These are phyloP conservation scores for Moelleriella libera DNA, from an alignment of 2,329 filamentous ascomycete species.

Conservation along the genomic window DNA sequence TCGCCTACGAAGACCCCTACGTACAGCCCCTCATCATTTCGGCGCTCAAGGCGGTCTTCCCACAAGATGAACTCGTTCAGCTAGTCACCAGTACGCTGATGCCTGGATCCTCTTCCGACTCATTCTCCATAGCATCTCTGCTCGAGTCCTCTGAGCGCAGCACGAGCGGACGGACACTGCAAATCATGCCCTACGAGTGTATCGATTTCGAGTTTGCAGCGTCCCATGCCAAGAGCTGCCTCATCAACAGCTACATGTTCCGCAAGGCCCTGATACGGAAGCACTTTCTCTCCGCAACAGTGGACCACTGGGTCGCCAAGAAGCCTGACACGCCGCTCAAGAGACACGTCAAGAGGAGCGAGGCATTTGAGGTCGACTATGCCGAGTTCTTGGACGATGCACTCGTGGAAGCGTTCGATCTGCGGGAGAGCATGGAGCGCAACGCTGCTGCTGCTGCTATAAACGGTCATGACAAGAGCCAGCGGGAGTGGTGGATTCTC, in stretches of 20 bases:
- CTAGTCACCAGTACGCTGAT: too few species aligned
- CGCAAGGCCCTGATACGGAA: constrained; percentile 94
- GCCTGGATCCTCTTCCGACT: too few species aligned
- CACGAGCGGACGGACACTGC: constrained; percentile 25
- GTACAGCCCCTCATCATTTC: constrained; percentile 73
- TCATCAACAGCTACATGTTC: constrained; percentile 86
- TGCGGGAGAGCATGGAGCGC: constrained; percentile 60
- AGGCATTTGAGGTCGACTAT: constrained; percentile 90
- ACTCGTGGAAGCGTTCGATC: constrained; percentile 75
- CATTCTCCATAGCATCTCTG: too few species aligned
- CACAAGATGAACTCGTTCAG: constrained; percentile 17
- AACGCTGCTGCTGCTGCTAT: constrained; percentile 30
- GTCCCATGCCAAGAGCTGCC: constrained; percentile 41
- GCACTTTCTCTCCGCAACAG: constrained; percentile 77
- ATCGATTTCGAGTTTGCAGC: constrained; percentile 72
- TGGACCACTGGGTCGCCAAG: constrained; percentile 77
- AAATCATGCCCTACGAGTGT: constrained; percentile 76
- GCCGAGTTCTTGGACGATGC: constrained; percentile 94
- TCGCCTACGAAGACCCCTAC: constrained; percentile 79
- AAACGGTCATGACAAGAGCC: constrained; percentile 10
- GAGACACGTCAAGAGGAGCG: constrained; percentile 59
- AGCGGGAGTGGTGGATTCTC: constrained; percentile 87
- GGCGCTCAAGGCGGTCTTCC: constrained; percentile 52
- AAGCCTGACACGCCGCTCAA: constrained; percentile 57
- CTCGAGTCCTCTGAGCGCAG: background rate